phyloP scores from a whole-genome alignment of 805 yeast species.

The Nakazawaea wickerhamii region DNA sequence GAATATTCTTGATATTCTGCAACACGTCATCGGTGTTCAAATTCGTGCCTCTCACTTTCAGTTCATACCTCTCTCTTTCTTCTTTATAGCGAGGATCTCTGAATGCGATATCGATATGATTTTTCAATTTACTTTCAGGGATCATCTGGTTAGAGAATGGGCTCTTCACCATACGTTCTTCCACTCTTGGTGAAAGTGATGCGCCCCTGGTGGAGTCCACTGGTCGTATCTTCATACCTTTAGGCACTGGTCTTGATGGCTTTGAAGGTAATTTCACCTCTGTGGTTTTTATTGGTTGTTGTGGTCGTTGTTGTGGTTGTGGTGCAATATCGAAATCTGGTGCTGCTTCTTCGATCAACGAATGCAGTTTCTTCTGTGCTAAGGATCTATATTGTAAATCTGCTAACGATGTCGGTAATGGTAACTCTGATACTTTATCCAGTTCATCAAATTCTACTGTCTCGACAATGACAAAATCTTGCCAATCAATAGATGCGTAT shows the following conservation, averaged over 20 bases:
- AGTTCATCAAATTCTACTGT: constrained; percentile 59
- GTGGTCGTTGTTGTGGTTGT: neutral
- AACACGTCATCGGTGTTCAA: constrained; percentile 54
- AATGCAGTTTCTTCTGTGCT: constrained; percentile 39
- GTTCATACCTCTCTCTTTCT: constrained; percentile 57
- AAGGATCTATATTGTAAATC: constrained; percentile 60
- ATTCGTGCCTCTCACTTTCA: constrained; percentile 47
- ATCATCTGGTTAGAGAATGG: constrained; percentile 74
- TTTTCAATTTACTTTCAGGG: constrained; percentile 64
- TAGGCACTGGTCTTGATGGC: constrained; percentile 19
- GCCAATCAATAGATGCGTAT: constrained; percentile 84
- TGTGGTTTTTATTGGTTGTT: constrained; percentile 1
- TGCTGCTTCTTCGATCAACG: constrained; percentile 36
- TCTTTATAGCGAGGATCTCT: constrained; percentile 75
- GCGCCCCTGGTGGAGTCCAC: constrained; percentile 53
- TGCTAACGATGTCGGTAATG: constrained; percentile 48
- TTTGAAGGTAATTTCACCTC: constrained; percentile 1
- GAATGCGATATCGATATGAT: constrained; percentile 62
- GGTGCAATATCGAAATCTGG: constrained; percentile 28
- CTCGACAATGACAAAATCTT: constrained; percentile 68
- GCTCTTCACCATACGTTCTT: constrained; percentile 46
- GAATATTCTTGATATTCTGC: constrained; percentile 47
- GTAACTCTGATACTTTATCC: constrained; percentile 52
- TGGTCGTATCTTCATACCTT: constrained; percentile 55
- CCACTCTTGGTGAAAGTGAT: neutral